Base-by-base conservation (phyloP, 1,284 basidiomycete species). In the Ceratobasidium papillatum region DNA sequence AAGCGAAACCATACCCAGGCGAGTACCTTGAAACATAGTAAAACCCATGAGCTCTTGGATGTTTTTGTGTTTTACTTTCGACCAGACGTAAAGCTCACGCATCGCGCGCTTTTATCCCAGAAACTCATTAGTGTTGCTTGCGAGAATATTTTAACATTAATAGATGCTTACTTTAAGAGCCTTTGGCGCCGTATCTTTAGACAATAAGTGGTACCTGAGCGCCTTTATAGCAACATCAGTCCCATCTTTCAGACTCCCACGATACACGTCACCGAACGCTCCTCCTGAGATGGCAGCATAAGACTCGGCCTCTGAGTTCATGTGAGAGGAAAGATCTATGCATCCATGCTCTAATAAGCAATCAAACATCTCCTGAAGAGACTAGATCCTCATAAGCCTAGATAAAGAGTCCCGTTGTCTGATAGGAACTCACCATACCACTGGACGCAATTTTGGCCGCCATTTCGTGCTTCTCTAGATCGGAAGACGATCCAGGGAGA, bases 221-320 rank as follows among this genome's bases (percentile, higher is more conserved):
- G 25, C 19, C 43, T 65, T 65, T 43, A 65, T 65, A 1, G 45
- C 63, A 7, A 65, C 63, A 14, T 11, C 22, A 7, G 22, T 51
- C n/a, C 45, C 45, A 38, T 49, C 30, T 7, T 32, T 12, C 32
- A 65, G 32, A 27, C 32, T 65, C 22, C 27, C 47, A 8, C 11
- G 45, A 4, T 36, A 71, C 45, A 71, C 56, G n/a, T 71, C 66
- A 30, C 66, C 52, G 34, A 43, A 71, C 7, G 54, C 41, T 12
- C 52, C 66, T 3, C 54, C 52, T 11, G 65, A 32, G 36, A 43
- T 34, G 4, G 51, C n/a, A 43, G 5, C 17, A 38, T 19, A 41
- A 8, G 43, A 11, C 17, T 32, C 25, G 9, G 12, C 12, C 4
- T n/a, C 11, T 11, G 45, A 5, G 11, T 65, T 27, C 4, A 65